Percentiles rank a stretch among this genome's conserved stretches.
Conservation (phyloP, 2,329 filamentous ascomycete species). For the Diaporthe citrichinensis region DNA sequence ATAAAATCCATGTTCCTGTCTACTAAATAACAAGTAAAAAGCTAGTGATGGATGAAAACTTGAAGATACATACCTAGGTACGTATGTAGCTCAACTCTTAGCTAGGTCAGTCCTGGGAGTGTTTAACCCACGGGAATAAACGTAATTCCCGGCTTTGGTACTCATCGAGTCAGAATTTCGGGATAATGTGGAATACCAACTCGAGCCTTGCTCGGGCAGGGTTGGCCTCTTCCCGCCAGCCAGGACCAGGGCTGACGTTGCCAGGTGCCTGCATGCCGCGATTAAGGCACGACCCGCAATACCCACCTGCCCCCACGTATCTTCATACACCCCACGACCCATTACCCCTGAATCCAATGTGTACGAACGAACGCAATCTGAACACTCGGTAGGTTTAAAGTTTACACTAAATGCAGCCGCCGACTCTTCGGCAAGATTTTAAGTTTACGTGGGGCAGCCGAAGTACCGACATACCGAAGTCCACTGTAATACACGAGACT, state of each 20-base stretch:
- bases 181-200: background rate
- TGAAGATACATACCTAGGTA: background rate
- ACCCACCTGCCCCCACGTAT: background rate
- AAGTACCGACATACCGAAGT: conserved; percentile 5
- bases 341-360: background rate
- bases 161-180: background rate
- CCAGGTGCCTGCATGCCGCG: background rate
- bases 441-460: background rate
- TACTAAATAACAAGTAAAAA: background rate
- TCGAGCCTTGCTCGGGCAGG: background rate
- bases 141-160: background rate
- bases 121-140: background rate
- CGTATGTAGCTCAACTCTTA: background rate
- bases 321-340: background rate
- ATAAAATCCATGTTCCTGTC: background rate
- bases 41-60: background rate
- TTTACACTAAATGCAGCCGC: background rate
- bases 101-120: too few relatives aligned
- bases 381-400: background rate
- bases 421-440: background rate
- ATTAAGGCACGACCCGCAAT: background rate
- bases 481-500: background rate
- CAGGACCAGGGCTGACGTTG: background rate
- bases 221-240: background rate
- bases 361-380: background rate